These are phyloP conservation scores for Thalassiosira livingstoniorum DNA, from an alignment of 352 stramenopile genomes.

Conservation along the genomic window DNA sequence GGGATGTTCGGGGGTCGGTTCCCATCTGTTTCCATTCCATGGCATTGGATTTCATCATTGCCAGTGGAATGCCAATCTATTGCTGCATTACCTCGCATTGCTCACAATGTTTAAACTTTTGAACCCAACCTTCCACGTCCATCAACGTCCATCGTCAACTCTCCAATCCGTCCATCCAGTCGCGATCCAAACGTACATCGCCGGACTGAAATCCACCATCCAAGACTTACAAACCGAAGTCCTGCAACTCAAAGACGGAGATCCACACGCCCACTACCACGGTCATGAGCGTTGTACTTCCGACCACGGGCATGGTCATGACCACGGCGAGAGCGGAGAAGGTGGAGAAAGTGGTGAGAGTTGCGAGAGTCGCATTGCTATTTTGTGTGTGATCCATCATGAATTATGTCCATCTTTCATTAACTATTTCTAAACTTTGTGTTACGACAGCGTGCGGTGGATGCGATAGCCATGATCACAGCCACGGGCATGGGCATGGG, in stretches of 20 bases:
- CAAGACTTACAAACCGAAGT: slow-evolving; percentile 43
- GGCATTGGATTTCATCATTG: neutral
- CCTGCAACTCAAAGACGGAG: slow-evolving; percentile 36
- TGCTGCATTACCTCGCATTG: too few species aligned
- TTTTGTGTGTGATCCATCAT: neutral
- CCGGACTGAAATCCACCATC: slow-evolving; percentile 57
- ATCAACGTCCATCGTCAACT: too few species aligned
- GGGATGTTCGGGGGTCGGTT: neutral
- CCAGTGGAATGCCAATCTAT: neutral
- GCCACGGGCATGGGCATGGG: neutral
- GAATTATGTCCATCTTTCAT: neutral
- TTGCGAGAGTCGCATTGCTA: neutral
- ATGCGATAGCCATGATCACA: neutral
- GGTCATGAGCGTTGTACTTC: slow-evolving; percentile 76
- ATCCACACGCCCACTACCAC: slow-evolving; percentile 81
- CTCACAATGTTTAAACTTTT: too few species aligned
- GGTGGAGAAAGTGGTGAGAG: slow-evolving; percentile 6
- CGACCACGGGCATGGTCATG: slow-evolving; percentile 43
- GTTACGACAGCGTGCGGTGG: neutral
- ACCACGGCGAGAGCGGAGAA: slow-evolving; percentile 20
- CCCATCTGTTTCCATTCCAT: neutral
- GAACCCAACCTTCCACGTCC: too few species aligned
- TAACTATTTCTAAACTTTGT: too few species aligned
- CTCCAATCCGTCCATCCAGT: too few species aligned
- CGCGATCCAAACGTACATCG: slow-evolving; percentile 59